Evolutionary conservation across 2,329 filamentous ascomycete species (phyloP), one percentile per base, ranked within the genome.

Genomic region (Aspergillus fischeri): DNA sequence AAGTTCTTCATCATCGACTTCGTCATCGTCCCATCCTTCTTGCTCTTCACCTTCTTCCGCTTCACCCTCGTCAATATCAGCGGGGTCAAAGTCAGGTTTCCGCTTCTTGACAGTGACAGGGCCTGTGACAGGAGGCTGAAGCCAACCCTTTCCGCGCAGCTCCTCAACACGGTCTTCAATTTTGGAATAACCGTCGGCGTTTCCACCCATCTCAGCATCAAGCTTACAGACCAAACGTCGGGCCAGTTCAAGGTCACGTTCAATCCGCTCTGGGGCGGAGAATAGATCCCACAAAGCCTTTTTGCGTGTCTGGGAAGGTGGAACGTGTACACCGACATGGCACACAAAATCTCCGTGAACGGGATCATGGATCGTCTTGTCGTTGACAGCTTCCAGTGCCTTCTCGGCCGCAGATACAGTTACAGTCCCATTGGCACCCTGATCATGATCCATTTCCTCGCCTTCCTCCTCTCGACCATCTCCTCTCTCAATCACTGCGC

Each of bases 241-340:
- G 14, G 92, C 92, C 17, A 97, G 83, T 47, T 88, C 82, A 4
- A 97, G 81, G 69, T 99, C 94, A 62, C 92, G 92, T 62, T 95
- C 91, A 60, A 99, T 89, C 53, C 95, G 87, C 72, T 99, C 93
- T 0, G 94, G 92, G 0, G 92, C 87, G 2, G 93, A 97, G 71
- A 97, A 97, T 8, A 97, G 80, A 73, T 97, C 93, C 93, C 93
- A 97, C 2, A 97, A 78, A 0, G 93, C 93, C 78, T 97, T 97
- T 80, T 96, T 97, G 55, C 93, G 83, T 1, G 92, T 90, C 56
- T 91, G 87, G 41, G 83, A 83, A 2, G 93, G 92, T 3, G 94
- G 92, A 60, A 92, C 92, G 75, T 99, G 94, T 24, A 99, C 90
- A 58, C 94, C 94, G 51, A 97, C 94, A 69, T 99, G 94, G 70